Base-by-base conservation (phyloP, 805 yeast species). In the Saturnispora besseyi region DNA sequence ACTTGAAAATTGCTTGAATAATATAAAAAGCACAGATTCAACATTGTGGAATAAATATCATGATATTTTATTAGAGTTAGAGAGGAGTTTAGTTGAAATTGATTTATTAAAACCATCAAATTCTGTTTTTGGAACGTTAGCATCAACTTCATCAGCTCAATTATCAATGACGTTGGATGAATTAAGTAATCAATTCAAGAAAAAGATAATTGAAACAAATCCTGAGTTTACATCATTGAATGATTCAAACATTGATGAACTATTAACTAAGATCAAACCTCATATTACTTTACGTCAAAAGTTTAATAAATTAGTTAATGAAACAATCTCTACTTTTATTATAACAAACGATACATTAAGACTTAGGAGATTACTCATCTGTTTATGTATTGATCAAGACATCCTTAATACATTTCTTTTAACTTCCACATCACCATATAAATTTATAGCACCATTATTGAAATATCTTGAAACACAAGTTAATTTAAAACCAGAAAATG, bases 241-340 rank as follows among this genome's bases (percentile, higher is more conserved):
- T 43, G 80, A 76, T 51, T 77, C 87, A 8, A 70, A 76, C 45
- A 60, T 84, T 62, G 49, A 72, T 53, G 70, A 75, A 57, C 64
- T 84, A 66, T 51, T 85, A 52, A 58, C 62, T 50, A 56, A 72
- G 61, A 67, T 84, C 66, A 64, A 67, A 15, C 64, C 64, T 53
- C 59, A 78, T 65, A 64, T 81, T 54, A 68, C 75, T 45, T 56
- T 75, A 46, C 57, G 73, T 65, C 62, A 74, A 58, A 57, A 47
- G 21, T 59, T 75, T 54, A 58, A 83, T 55, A 44, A 67, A 3
- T 56, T 67, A 1, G 55, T 76, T 1, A 44, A 63, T 3, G 50
- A 56, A 3, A 57, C 72, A 1, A 53, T 76, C 2, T 37, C 57
- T 0, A 61, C 66, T 1, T 69, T 80, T 38, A 68, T 72, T 6